A percentile compares a stretch with the other conserved stretches of the same genome.
phyloP scores from a whole-genome alignment of 2,329 filamentous ascomycete species.

The Dothideomycetes sp. region DNA sequence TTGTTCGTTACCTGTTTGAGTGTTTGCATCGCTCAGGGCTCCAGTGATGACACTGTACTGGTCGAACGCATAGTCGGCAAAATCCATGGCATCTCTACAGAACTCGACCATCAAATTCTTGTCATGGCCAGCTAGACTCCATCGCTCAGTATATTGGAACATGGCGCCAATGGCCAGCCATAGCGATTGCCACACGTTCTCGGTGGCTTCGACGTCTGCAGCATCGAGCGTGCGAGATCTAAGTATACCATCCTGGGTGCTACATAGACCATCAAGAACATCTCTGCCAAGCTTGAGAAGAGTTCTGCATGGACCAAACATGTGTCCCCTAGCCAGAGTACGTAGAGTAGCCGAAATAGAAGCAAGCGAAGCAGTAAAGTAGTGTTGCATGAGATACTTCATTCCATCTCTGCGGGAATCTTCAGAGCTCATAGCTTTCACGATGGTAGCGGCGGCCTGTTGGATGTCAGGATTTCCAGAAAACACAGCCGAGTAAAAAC shows the following conservation, averaged over 20 bases:
- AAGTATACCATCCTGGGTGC: constrained; percentile 54
- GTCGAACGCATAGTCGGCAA: constrained; percentile 75
- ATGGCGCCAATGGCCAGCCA: constrained; percentile 76
- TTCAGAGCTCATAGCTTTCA: constrained; percentile 73
- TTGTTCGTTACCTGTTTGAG: constrained; percentile 24
- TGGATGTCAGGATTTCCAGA: constrained; percentile 72
- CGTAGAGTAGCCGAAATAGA: constrained; percentile 49
- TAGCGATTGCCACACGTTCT: constrained; percentile 72
- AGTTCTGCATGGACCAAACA: constrained; percentile 50
- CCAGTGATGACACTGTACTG: constrained; percentile 77
- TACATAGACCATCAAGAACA: constrained; percentile 55
- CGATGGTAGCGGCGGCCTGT: constrained; percentile 68
- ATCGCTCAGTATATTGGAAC: constrained; percentile 73
- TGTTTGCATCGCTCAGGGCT: constrained; percentile 46
- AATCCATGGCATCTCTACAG: constrained; percentile 89
- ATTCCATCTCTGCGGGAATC: constrained; percentile 52
- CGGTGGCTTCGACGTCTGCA: constrained; percentile 55
- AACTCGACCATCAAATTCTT: constrained; percentile 81
- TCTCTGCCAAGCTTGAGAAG: constrained; percentile 54
- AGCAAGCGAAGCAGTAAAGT: constrained; percentile 48
- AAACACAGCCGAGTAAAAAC: constrained; percentile 70
- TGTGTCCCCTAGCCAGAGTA: constrained; percentile 46
- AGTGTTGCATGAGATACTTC: constrained; percentile 48
- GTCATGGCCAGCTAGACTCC: constrained; percentile 64
- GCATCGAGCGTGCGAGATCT: constrained; percentile 47